A percentile compares a stretch with the other conserved stretches of the same genome.
Evolutionary conservation across 2,329 filamentous ascomycete species (phyloP).

Genomic region (Pezicula radicicola): DNA sequence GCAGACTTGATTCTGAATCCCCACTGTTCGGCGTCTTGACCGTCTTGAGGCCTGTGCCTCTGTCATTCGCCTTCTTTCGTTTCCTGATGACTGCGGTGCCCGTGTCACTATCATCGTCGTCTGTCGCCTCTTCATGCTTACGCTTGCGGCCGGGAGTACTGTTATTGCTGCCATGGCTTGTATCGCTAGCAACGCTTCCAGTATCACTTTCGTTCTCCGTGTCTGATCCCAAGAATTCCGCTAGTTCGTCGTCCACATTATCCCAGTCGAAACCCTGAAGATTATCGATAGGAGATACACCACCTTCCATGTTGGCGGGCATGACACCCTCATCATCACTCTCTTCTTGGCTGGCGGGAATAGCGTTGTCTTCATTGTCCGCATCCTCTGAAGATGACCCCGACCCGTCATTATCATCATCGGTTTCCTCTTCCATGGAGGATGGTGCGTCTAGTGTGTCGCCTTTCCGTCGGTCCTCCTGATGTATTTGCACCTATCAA

Average conservation of each 20-base stretch:
- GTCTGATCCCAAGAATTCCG: slow-evolving; percentile 65
- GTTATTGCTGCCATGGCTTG: slow-evolving; percentile 12
- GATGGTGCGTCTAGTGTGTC: slow-evolving; percentile 44
- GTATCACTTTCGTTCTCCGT: slow-evolving; percentile 44
- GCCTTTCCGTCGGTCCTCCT: slow-evolving; percentile 50
- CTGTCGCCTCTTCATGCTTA: slow-evolving; percentile 29
- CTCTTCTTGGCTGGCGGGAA: slow-evolving; percentile 26
- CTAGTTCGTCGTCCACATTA: slow-evolving; percentile 67
- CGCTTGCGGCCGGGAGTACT: slow-evolving; percentile 26
- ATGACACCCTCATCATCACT: slow-evolving; percentile 45
- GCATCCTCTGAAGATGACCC: slow-evolving; percentile 28
- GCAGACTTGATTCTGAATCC: slow-evolving; percentile 33
- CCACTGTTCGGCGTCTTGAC: slow-evolving; percentile 39
- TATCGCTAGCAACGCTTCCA: slow-evolving; percentile 17
- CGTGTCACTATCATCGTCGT: slow-evolving; percentile 47
- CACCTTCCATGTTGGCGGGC: slow-evolving; percentile 46
- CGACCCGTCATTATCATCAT: slow-evolving; percentile 33
- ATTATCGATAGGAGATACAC: slow-evolving; percentile 52
- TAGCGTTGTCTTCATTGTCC: slow-evolving; percentile 27
- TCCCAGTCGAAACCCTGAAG: slow-evolving; percentile 60
- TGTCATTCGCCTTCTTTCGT: slow-evolving; percentile 43
- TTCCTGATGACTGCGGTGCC: slow-evolving; percentile 47
- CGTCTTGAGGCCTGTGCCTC: slow-evolving; percentile 44
- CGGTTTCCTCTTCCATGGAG: slow-evolving; percentile 38
- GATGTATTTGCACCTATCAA: slow-evolving; percentile 61